phyloP scores from a whole-genome alignment of 2,329 filamentous ascomycete species.

The Rugonectria rugulosa region DNA sequence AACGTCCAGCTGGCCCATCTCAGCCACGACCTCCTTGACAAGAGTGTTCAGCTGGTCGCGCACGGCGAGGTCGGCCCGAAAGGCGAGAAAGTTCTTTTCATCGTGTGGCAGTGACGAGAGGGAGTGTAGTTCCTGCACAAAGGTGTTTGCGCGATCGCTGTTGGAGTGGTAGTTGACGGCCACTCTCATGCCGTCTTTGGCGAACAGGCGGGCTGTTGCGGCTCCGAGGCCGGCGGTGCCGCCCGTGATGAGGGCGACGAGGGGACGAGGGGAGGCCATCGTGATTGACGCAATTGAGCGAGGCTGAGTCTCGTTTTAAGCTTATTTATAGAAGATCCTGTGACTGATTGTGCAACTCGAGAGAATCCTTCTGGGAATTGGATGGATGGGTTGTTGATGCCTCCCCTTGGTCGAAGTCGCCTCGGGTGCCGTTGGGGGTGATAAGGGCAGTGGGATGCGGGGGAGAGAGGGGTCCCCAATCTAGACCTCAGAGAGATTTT shows the following conservation, averaged over 20 bases:
- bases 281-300: neutral
- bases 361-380: too few species aligned
- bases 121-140: constrained; percentile 62
- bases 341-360: neutral
- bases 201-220: constrained; percentile 71
- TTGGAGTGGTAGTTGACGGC: constrained; percentile 77
- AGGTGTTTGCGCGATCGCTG: constrained; percentile 63
- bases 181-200: constrained; percentile 71
- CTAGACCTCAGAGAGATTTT: too few species aligned
- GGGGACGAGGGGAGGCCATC: constrained; percentile 27
- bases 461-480: neutral
- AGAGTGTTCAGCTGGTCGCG: constrained; percentile 65
- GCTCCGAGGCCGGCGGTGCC: constrained; percentile 74
- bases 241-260: constrained; percentile 57
- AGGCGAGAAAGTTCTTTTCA: constrained; percentile 50
- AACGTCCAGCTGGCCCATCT: constrained; percentile 73
- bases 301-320: too few species aligned
- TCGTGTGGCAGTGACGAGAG: constrained; percentile 47
- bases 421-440: neutral
- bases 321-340: too few species aligned
- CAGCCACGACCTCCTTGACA: constrained; percentile 64
- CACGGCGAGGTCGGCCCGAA: constrained; percentile 73
- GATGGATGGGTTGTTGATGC: too few species aligned
- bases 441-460: constrained; percentile 4
- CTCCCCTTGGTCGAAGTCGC: too few species aligned